Percentiles rank a stretch among this genome's conserved stretches.
Conservation (phyloP, 2,329 filamentous ascomycete genomes). For the Clonostachys rhizophaga region DNA sequence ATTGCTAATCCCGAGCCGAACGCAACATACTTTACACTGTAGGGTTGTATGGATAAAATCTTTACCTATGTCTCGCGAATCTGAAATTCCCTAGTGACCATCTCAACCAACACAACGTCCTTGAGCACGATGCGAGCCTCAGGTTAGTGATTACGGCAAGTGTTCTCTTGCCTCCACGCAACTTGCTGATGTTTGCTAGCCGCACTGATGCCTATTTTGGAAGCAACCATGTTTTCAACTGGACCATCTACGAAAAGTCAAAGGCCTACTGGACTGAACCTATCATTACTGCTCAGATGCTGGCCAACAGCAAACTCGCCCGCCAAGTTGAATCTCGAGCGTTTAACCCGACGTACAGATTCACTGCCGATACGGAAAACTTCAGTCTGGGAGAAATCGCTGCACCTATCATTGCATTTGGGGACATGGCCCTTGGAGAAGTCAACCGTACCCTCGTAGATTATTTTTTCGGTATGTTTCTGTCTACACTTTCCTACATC, state of each 20-base stretch:
- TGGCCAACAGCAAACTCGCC: slow-evolving; percentile 38
- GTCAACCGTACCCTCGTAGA: slow-evolving; percentile 32
- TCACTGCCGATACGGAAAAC: slow-evolving; percentile 30
- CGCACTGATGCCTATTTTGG: slow-evolving; percentile 44
- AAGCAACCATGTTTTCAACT: slow-evolving; percentile 46
- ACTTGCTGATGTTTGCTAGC: slow-evolving; percentile 11
- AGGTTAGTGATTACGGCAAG: slow-evolving; percentile 16
- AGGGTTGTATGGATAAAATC: not conserved
- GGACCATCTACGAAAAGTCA: slow-evolving; percentile 40
- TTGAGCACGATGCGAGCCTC: slow-evolving; percentile 44
- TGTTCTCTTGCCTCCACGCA: not conserved
- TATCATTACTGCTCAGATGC: slow-evolving; percentile 29
- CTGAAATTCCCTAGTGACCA: slow-evolving; percentile 19
- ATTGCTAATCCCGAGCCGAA: slow-evolving; percentile 35
- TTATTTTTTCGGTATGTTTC: slow-evolving; percentile 36
- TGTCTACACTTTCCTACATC: not conserved
- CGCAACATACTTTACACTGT: slow-evolving; percentile 33
- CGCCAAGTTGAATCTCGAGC: slow-evolving; percentile 37
- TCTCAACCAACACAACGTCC: slow-evolving; percentile 37
- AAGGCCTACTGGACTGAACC: slow-evolving; percentile 37
- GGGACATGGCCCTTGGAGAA: slow-evolving; percentile 29
- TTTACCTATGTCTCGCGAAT: not conserved
- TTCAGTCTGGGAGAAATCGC: slow-evolving; percentile 46
- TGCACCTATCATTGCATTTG: slow-evolving; percentile 44
- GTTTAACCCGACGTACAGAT: slow-evolving; percentile 41